Base-by-base conservation (phyloP, 495 filamentous ascomycete genomes). In the Trichocladium uniseriatum region DNA sequence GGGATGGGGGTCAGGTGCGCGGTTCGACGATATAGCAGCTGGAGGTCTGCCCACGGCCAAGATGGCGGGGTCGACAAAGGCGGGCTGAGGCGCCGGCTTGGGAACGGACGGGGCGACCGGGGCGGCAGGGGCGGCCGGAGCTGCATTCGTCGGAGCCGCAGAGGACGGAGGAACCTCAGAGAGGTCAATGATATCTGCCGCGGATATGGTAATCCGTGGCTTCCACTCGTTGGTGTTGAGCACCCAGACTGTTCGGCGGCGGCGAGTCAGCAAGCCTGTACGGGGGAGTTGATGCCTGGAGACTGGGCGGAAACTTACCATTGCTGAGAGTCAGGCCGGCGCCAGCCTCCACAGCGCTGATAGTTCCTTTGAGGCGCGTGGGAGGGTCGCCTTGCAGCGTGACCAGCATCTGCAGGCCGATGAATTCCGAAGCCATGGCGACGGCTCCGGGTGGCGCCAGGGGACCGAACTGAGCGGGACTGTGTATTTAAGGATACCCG, bases 351-450 rank as follows among this genome's bases (percentile, higher is more conserved):
- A 96, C 80, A 54, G 79, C 72, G 39, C 77, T 78, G 31, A 98
- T 81, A 19, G 81, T 76, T 36, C 91, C 91, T 52, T 79, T 77
- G 38, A 95, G 65, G 53, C 77, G 74, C 14, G 76, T 75, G 2
- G 77, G 75, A 22, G 87, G 87, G 41, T 80, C 65, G 14, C 48
- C 48, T 44, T 69, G 77, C 43, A 95, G 72, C 11, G 81, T 89
- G 54, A 94, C 79, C 43, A 83, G 64, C 62, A 94, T 86, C 49
- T 81, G 80, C 59, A 87, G 77, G 28, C 89, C 89, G 52, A 89
- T 82, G 64, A 92, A 91, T 55, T 83, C 75, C 51, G 60, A 35
- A 18, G 63, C 56, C 64, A 66, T 66, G 47, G 46, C 44, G 32
- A 46, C 37, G 21, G 52, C 32, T 24, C 20, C 28, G 22, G 43